phyloP scores from a whole-genome alignment of 345 rosid genomes.

The Kandelia obovata region DNA sequence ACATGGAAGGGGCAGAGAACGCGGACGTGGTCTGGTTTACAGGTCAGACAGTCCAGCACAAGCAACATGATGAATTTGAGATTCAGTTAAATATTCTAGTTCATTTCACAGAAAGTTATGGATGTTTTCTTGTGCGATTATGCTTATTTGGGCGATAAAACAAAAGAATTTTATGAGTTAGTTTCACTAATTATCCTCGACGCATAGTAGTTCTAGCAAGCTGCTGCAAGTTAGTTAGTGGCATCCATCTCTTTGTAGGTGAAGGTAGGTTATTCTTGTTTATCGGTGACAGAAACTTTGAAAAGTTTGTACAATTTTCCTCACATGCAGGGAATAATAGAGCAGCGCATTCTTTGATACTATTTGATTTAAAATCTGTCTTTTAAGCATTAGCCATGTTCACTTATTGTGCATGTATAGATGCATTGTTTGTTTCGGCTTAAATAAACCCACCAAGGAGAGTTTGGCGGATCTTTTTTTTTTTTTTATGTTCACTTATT shows the following conservation, averaged over 20 bases:
- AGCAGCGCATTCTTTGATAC: constrained; percentile 23
- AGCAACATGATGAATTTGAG: background rate
- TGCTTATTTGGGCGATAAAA: background rate
- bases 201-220: constrained; percentile 5
- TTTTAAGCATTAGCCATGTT: too few species aligned
- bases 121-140: constrained; percentile 27
- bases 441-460: too few species aligned
- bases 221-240: constrained; percentile 16
- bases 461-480: too few species aligned
- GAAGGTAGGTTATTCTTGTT: constrained; percentile 7
- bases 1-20: constrained; percentile 16
- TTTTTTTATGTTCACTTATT: too few species aligned
- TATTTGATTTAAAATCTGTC: background rate
- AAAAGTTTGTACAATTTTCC: constrained; percentile 13
- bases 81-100: constrained; percentile 4
- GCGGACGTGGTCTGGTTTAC: constrained; percentile 19
- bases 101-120: constrained; percentile 18
- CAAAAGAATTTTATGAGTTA: background rate
- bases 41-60: constrained; percentile 18
- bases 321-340: constrained; percentile 14
- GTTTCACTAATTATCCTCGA: constrained; percentile 5
- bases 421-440: too few species aligned
- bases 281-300: constrained; percentile 7
- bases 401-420: too few species aligned
- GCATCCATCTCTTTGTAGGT: constrained; percentile 18